A percentile compares a stretch with the other conserved stretches of the same genome.
phyloP scores from a whole-genome alignment of 106 monocot genomes.

The Vanilla planifolia region DNA sequence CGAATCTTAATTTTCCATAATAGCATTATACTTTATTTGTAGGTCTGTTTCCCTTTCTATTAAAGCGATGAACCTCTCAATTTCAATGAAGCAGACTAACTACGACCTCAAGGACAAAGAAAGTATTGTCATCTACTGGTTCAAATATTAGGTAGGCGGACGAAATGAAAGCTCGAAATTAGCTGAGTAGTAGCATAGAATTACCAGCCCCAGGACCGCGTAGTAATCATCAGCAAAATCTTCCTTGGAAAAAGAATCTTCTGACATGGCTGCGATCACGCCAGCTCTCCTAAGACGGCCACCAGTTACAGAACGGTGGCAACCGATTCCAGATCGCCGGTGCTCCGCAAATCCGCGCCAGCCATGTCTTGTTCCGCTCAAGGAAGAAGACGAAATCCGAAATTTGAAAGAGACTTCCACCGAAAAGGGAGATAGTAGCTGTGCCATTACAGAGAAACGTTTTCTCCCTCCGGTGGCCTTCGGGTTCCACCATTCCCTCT shows the following conservation, averaged over 20 bases:
- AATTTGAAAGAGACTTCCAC: slow-evolving; percentile 6
- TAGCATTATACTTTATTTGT: too few relatives aligned
- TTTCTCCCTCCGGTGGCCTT: too few relatives aligned
- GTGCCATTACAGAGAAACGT: too few relatives aligned
- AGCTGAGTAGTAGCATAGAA: not conserved
- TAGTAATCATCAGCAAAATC: slow-evolving; percentile 20
- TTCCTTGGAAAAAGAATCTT: slow-evolving; percentile 1
- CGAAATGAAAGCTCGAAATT: not conserved
- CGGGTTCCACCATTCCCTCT: too few relatives aligned
- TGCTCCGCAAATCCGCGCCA: not conserved
- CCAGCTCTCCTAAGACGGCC: not conserved
- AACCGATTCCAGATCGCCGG: not conserved
- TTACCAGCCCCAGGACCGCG: slow-evolving; percentile 20
- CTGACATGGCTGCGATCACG: not conserved
- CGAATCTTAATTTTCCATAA: too few relatives aligned
- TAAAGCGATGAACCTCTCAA: too few relatives aligned
- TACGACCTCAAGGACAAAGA: too few relatives aligned
- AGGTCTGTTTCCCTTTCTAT: too few relatives aligned
- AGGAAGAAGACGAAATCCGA: not conserved
- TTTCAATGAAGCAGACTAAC: too few relatives aligned
- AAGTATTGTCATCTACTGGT: too few relatives aligned
- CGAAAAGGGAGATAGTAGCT: slow-evolving; percentile 7
- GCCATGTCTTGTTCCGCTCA: not conserved
- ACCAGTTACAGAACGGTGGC: not conserved
- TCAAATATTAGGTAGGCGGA: too few relatives aligned